These are phyloP conservation scores for Epichloe sibirici DNA, from an alignment of 2,329 filamentous ascomycete species.

Conservation along the genomic window DNA sequence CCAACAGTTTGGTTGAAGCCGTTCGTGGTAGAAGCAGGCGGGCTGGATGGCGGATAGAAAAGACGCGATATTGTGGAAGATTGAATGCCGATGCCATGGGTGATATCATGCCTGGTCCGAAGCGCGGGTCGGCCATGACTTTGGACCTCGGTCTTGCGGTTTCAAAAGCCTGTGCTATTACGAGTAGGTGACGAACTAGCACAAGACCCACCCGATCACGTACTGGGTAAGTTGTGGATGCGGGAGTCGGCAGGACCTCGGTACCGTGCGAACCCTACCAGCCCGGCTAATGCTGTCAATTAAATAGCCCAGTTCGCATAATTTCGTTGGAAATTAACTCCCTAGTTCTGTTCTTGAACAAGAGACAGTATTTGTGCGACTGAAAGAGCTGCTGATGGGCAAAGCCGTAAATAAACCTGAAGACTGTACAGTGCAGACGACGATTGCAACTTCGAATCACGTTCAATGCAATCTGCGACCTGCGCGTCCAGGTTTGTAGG, in stretches of 20 bases:
- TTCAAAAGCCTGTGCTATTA: not conserved
- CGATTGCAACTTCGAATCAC: too few species aligned
- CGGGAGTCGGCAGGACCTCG: not conserved
- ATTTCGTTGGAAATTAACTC: too few species aligned
- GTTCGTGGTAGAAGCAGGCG: not conserved
- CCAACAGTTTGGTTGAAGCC: not conserved
- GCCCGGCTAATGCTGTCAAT: too few species aligned
- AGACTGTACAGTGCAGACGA: too few species aligned
- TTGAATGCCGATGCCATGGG: not conserved
- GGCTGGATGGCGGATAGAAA: not conserved
- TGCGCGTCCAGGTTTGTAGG: too few species aligned
- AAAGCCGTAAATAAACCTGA: too few species aligned
- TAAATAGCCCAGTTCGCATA: too few species aligned
- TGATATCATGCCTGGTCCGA: slow-evolving; percentile 1
- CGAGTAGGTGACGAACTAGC: not conserved
- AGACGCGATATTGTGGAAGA: not conserved
- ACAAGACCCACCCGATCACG: not conserved
- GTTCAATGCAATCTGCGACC: too few species aligned
- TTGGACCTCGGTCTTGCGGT: slow-evolving; percentile 6
- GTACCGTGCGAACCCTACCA: too few species aligned
- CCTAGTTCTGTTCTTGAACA: too few species aligned
- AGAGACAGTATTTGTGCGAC: too few species aligned
- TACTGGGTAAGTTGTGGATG: not conserved
- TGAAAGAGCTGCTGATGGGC: too few species aligned
- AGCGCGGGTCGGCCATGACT: not conserved